Conservation (phyloP, 2,329 filamentous ascomycete genomes). For the Penicillium sp. region DNA sequence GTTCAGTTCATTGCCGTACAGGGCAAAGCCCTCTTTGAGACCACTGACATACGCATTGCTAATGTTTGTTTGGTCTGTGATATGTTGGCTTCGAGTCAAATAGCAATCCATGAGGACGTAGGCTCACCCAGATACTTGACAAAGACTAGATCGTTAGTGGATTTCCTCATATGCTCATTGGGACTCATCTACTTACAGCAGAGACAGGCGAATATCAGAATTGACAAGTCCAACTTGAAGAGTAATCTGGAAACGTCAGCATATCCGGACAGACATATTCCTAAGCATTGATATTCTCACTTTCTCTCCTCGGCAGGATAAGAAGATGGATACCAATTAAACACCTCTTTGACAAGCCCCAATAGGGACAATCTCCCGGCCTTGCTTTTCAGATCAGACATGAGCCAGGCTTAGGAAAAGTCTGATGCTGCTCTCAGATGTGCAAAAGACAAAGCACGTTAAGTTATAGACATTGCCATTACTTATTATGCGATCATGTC, state of each 20-base stretch:
- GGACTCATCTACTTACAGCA: constrained; percentile 23
- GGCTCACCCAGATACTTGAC: constrained; percentile 26
- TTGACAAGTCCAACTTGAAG: constrained; percentile 32
- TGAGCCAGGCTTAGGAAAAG: constrained; percentile 1
- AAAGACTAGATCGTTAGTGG: constrained; percentile 20
- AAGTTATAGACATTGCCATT: background rate
- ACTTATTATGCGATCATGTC: background rate
- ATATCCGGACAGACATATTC: background rate
- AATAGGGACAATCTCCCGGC: constrained; percentile 8
- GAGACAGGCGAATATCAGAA: constrained; percentile 30
- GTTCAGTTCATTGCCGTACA: constrained; percentile 31
- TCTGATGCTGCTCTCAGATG: background rate
- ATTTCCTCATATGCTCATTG: background rate
- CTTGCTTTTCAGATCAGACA: constrained; percentile 14
- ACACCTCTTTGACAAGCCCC: constrained; percentile 28
- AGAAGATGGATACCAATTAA: constrained; percentile 32
- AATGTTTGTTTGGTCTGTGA: constrained; percentile 30
- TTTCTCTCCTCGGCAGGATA: constrained; percentile 30
- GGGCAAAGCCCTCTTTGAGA: constrained; percentile 29
- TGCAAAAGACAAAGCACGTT: background rate
- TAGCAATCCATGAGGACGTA: background rate
- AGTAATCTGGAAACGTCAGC: constrained; percentile 20
- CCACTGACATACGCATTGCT: constrained; percentile 35
- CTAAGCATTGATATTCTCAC: constrained; percentile 9
- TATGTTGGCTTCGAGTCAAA: background rate